Evolutionary conservation across 257 asterid species (phyloP), one percentile per base, ranked within the genome.

Genomic region (Cordia subcordata): DNA sequence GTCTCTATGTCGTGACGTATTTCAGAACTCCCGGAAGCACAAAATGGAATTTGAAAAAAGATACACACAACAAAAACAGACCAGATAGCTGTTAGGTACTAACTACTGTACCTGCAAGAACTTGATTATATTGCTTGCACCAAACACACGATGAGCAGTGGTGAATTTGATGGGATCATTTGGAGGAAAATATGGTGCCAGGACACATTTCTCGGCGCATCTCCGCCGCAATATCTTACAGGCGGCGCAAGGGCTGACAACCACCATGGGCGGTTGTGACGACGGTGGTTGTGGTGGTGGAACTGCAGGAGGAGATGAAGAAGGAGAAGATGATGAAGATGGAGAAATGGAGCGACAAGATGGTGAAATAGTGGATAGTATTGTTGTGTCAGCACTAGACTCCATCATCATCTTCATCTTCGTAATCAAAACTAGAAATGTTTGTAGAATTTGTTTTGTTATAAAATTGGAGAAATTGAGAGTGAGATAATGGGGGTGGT

Each of bases 71-170:
- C 35, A 1, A 27, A 27, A 27, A 1, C 6, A 27, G 4, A 27
- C 3, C 35, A 3, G 35, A 6, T 27, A 27, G 35, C 35, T 27
- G 35, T 13, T 37, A 10, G 22, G 35, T 10, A 32, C 55, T 21
- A 22, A 53, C 14, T 8, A 44, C 0, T 9, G n/a, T 81, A 90
- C 95, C 96, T 86, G 96, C 70, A 90, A 70, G 52, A 84, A 65
- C 80, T 90, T 90, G 68, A 84, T 82, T 37, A 90, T 86, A 74
- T 90, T 90, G 70, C 97, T 87, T n/a, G 97, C 97, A 15, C 97
- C 97, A 39, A 90, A 87, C 5, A 87, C 88, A 15, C 95, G 94
- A 60, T 87, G 95, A 67, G 95, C 95, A 23, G 83, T 87, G 1
- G 88, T 78, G 67, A 87, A 87, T 55, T 87, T 87, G 75, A 87